Evolutionary conservation across 768 basidiomycete species (phyloP), one percentile per base, ranked within the genome.

Genomic region (Macrolepiota fuliginosa): DNA sequence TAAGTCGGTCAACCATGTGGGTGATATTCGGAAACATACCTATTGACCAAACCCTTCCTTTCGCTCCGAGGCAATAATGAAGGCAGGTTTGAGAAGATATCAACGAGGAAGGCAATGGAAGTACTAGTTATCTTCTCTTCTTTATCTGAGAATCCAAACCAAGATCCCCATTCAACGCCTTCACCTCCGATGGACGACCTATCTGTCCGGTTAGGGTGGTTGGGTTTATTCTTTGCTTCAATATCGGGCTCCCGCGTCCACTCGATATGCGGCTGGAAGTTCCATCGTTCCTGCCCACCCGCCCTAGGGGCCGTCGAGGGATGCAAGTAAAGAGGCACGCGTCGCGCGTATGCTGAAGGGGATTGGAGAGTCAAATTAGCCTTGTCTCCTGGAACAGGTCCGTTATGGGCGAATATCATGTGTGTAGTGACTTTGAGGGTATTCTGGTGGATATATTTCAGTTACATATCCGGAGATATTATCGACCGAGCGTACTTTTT

Each of bases 91-190:
- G 71, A 19, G 65, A 83, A 82, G 1, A 80, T 73, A 61, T 90
- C 88, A 24, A 76, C 85, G 52, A 88, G 75, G 70, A 88, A 84
- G 4, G 83, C 79, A 22, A 88, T 67, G 13, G 79, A 75, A 2
- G 85, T 70, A 1, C 73, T 76, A 13, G 77, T 83, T 49, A 88
- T 75, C 36, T 61, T 71, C 62, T 84, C 84, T 2, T 68, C 67
- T 9, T 73, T 62, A 32, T 77, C 79, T 9, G 64, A 66, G 52
- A 86, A 79, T 54, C 78, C 72, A 22, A 86, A 72, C 84, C 86
- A 89, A 11, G 81, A 78, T 13, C 82, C 88, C 81, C 83, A 87
- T 66, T 83, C 80, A 3, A 78, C 62, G 1, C 86, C 84, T 0
- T 79, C 83, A 6, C 83, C 83, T 27, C 85, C 85, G 13, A 84